Conservation (phyloP, 164 flowering plant genomes). For the Warburgia ugandensis region DNA sequence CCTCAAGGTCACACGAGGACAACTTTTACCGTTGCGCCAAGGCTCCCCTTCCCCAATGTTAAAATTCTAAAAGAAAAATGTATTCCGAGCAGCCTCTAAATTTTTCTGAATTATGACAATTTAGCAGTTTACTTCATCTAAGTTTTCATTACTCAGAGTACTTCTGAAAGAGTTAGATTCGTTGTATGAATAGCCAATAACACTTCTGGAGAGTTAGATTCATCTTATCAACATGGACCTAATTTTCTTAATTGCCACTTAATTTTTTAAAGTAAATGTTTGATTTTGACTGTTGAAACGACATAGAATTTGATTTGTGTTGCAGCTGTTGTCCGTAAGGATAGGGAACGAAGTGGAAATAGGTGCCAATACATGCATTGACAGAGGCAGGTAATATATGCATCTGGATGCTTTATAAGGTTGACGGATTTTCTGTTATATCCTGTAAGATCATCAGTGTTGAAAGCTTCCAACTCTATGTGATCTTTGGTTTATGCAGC, state of each 20-base stretch:
- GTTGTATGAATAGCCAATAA: neutral
- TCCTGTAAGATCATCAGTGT: neutral
- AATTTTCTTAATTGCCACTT: neutral
- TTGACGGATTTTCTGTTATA: neutral
- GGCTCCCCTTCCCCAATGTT: too few relatives aligned
- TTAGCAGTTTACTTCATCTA: too few relatives aligned
- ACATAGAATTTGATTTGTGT: neutral
- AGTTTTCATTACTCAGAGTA: neutral
- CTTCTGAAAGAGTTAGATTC: neutral
- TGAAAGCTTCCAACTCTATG: neutral
- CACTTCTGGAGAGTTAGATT: neutral
- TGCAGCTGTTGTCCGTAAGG: slow-evolving; percentile 42
- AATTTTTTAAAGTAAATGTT: neutral
- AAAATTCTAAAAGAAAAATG: too few relatives aligned
- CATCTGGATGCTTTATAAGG: neutral
- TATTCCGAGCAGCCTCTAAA: too few relatives aligned
- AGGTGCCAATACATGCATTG: slow-evolving; percentile 91
- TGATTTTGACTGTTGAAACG: neutral
- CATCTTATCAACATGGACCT: neutral
- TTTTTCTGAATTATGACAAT: too few relatives aligned
- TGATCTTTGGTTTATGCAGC: slow-evolving; percentile 37
- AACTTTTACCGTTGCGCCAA: too few relatives aligned
- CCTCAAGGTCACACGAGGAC: too few relatives aligned
- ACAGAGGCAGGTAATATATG: slow-evolving; percentile 70
- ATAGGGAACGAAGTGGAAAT: slow-evolving; percentile 80